Evolutionary conservation across 345 rosid genomes (phyloP).

Genomic region (Gossypioides kirkii): DNA sequence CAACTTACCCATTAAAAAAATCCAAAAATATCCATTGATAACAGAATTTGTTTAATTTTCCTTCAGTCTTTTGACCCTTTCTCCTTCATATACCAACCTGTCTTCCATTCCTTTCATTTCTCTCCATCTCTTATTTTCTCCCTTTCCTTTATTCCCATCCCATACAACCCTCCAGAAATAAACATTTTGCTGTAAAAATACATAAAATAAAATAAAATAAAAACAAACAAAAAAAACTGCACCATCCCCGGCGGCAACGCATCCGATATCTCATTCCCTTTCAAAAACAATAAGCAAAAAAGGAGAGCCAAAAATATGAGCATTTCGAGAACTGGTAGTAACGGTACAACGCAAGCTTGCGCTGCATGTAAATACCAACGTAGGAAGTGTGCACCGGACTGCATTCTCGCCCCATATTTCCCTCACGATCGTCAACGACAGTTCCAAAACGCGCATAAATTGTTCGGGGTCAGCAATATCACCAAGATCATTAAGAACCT

Average conservation of each 20-base stretch:
- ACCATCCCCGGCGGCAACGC: conserved; percentile 59
- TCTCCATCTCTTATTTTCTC: conserved; percentile 34
- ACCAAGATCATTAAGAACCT: conserved; percentile 75
- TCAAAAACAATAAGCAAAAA: conserved; percentile 4
- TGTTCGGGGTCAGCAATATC: conserved; percentile 88
- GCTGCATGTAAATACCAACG: conserved; percentile 99
- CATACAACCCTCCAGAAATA: conserved; percentile 9
- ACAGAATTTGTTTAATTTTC: conserved; percentile 28
- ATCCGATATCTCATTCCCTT: conserved; percentile 36
- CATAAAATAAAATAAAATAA: neutral
- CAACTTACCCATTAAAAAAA: neutral
- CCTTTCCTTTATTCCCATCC: conserved; percentile 27
- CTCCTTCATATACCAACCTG: conserved; percentile 26
- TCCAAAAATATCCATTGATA: conserved; percentile 11
- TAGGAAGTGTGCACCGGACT: conserved; percentile 83
- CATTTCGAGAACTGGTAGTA: conserved; percentile 19
- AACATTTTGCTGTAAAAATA: conserved; percentile 11
- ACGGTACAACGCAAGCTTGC: conserved; percentile 64
- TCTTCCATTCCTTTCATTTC: conserved; percentile 40
- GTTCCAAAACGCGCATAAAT: conserved; percentile 89
- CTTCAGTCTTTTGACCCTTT: conserved; percentile 17
- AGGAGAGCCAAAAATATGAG: conserved; percentile 1
- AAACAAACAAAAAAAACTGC: conserved; percentile 15
- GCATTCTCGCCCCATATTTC: conserved; percentile 94
- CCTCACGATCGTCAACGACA: conserved; percentile 80